Evolutionary conservation across 257 asterid genomes (phyloP), one percentile per base, ranked within the genome.

Genomic region (Handroanthus guayacan): DNA sequence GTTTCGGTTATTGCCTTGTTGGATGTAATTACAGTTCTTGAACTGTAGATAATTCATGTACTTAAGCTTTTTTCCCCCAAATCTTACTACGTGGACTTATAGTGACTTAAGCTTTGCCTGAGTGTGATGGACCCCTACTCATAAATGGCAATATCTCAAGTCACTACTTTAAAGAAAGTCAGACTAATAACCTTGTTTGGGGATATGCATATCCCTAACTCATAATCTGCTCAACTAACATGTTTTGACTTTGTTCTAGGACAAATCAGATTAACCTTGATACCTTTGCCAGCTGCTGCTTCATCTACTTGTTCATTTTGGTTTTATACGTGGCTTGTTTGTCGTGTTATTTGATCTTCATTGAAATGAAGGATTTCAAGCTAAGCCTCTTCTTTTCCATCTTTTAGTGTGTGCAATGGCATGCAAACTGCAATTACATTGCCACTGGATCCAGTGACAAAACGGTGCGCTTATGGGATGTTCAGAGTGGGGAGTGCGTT

Each of bases 371-470:
- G 18, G 48, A 48, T 69, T 31, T 54, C 45, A 55, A 18, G 63
- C 43, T 66, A n/a, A 36, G 31, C 41, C 37, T 34, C 52, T 44
- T 65, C 31, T 25, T 55, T 69, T 58, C 77, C 73, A 55, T 67
- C 48, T 36, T 81, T 66, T 66, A 94, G 98, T 95, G 99, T 75
- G 92, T 95, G 77, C 94, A 87, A 79, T 95, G 99, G 99, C 99
- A 95, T 82, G 84, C 86, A 57, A 95, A 95, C 84, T 95, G 99
- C 91, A 93, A 95, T 80, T 95, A 95, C 62, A 79, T 95, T 62
- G 99, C 98, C 6, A 91, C 99, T 37, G 99, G 99, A 70, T 95
- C 99, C 55, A 95, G 99, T 66, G 99, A 95, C 84, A 95, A 91
- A 83, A 95, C 98, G 43, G 99, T 93, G 79, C 97, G 98, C 39